Evolutionary conservation across 352 stramenopile genomes (phyloP).

Genomic region (Phytophthora pseudosyringae): DNA sequence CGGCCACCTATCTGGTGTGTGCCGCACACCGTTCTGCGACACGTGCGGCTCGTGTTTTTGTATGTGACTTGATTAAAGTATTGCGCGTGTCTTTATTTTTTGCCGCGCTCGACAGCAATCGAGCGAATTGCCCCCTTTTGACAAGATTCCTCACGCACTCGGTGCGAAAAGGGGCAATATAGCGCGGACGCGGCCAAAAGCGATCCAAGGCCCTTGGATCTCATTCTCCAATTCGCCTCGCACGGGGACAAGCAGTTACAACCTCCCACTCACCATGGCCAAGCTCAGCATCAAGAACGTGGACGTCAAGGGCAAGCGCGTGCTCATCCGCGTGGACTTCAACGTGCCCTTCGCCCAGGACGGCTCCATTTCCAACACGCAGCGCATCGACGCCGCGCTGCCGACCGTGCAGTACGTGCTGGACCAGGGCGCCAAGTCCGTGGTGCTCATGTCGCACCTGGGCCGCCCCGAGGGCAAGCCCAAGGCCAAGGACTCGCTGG

Average conservation of each 20-base stretch:
- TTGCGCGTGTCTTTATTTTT: background rate
- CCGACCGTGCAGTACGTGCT: slow-evolving; percentile 98
- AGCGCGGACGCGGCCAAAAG: background rate
- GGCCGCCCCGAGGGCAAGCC: slow-evolving; percentile 96
- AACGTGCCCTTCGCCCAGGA: slow-evolving; percentile 97
- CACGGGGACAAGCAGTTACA: slow-evolving; percentile 23
- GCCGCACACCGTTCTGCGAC: no score
- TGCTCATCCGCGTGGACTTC: slow-evolving; percentile 99
- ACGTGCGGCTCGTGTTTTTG: no score
- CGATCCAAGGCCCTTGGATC: slow-evolving; percentile 17
- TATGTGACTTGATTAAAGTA: slow-evolving; percentile 16
- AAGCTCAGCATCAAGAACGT: slow-evolving; percentile 94
- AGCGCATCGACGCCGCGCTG: slow-evolving; percentile 97
- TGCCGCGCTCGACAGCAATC: slow-evolving; percentile 12
- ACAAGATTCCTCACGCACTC: slow-evolving; percentile 22
- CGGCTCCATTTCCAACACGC: slow-evolving; percentile 98
- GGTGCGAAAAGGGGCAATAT: background rate
- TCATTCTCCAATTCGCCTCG: slow-evolving; percentile 41
- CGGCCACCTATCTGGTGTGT: no score
- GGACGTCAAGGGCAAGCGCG: slow-evolving; percentile 96
- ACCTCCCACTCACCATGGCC: slow-evolving; percentile 50
- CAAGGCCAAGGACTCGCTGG: slow-evolving; percentile 96
- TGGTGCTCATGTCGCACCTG: slow-evolving; percentile 99
- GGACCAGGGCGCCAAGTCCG: slow-evolving; percentile 96
- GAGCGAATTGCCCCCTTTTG: slow-evolving; percentile 5